Base-by-base conservation (phyloP, 805 yeast genomes). In the Saccharomycopsis oosterbeekiorum region DNA sequence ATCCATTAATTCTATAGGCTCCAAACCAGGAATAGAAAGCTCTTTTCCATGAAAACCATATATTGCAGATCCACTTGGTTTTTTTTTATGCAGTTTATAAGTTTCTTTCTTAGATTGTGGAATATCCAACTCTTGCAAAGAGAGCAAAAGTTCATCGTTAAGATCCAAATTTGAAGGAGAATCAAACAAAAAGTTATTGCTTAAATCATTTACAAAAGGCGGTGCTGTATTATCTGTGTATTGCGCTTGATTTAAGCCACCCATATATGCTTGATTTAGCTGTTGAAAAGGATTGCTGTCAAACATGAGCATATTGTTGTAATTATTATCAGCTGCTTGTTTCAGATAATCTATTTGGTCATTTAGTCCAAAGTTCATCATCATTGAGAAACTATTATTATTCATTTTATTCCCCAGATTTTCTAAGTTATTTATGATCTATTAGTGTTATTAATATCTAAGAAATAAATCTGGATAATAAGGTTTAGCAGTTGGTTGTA, bases 61-160 rank as follows among this genome's bases (percentile, higher is more conserved):
- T 34, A 88, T 87, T 1, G 88, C 93, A 3, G 93, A 85, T 14
- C 96, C 96, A 74, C 91, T 85, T 19, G 81, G 76, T 62, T 83
- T 82, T 65, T 89, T 80, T 59, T 79, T 72, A 69, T 87, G 93
- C 26, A 71, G 69, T 61, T 55, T 61, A 17, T 39, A 59, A 29
- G 62, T 66, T 68, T 36, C 59, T 57, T 55, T 61, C 56, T 43
- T 21, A 41, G 34, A 43, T 12, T 15, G 51, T 21, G 73, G 75
- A 17, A 72, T 59, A 60, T 72, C 74, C 2, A 68, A 69, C 14
- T 65, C 63, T 39, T 57, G 61, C 24, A 62, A 57, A 14, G 56
- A 40, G 2, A 62, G 17, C 26, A 62, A 50, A 11, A 62, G 59
- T 14, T 60, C 65, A 34, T 60, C 53, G 10, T 47, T 47, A 15